Evolutionary conservation across 164 flowering plant species (phyloP).

Genomic region (Nymphaea thermarum): DNA sequence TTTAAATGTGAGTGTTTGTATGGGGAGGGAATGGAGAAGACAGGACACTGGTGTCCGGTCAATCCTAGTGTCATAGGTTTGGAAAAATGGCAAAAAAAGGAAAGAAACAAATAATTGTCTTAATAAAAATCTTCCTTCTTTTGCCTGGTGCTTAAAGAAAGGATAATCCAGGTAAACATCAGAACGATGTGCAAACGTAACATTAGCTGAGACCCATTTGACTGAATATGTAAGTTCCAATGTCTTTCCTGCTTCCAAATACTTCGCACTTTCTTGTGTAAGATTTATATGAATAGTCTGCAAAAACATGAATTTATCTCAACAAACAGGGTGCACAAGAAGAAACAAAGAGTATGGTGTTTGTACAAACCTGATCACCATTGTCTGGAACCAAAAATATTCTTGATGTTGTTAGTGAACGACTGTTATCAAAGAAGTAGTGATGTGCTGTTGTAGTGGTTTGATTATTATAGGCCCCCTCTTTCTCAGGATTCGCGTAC

Average conservation of each 20-base stretch:
- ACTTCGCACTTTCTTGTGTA: constrained; percentile 65
- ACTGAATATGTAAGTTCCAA: constrained; percentile 82
- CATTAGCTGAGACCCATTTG: constrained; percentile 62
- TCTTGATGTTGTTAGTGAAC: constrained; percentile 18
- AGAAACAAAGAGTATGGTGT: background rate
- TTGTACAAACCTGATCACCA: constrained; percentile 58
- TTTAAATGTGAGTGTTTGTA: no score
- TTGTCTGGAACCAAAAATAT: constrained; percentile 51
- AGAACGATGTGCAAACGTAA: constrained; percentile 85
- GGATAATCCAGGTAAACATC: constrained; percentile 97
- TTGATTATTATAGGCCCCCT: no score
- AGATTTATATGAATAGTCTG: constrained; percentile 95
- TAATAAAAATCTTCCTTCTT: background rate
- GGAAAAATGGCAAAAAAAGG: background rate
- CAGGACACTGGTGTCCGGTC: no score
- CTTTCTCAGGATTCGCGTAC: no score
- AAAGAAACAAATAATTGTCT: background rate
- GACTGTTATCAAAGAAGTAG: no score
- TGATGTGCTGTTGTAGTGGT: no score
- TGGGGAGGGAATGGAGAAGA: no score
- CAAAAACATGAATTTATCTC: constrained; percentile 3
- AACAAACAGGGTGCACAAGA: background rate
- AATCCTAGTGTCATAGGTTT: no score
- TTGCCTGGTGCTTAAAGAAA: constrained; percentile 97
- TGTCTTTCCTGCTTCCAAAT: constrained; percentile 61